Evolutionary conservation across 2,329 filamentous ascomycete species (phyloP).

Genomic region (Cercospora zeae-maydis): DNA sequence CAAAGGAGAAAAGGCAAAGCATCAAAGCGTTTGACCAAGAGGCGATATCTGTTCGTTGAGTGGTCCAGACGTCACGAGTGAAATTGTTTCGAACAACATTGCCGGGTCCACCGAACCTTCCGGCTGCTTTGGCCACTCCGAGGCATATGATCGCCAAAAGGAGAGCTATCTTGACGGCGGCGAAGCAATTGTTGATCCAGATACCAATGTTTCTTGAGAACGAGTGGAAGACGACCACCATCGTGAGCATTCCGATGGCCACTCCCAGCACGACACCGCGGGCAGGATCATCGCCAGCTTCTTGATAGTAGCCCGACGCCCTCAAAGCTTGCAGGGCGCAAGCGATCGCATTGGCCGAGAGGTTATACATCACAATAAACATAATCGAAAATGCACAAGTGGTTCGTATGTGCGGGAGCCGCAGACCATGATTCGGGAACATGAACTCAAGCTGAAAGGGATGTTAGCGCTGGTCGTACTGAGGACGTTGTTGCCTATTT

Average conservation of each 20-base stretch:
- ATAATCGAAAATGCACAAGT: conserved; percentile 47
- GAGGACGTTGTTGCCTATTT: background rate
- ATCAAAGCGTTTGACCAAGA: conserved; percentile 44
- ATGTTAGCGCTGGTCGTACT: background rate
- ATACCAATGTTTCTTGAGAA: conserved; percentile 51
- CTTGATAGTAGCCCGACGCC: conserved; percentile 34
- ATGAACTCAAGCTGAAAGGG: conserved; percentile 28
- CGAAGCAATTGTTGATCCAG: conserved; percentile 51
- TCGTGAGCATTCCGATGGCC: conserved; percentile 45
- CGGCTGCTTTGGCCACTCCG: conserved; percentile 32
- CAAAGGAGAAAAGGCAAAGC: conserved; percentile 43
- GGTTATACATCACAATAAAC: conserved; percentile 49
- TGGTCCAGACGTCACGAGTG: conserved; percentile 22
- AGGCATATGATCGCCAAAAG: conserved; percentile 48
- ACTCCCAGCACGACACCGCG: conserved; percentile 45
- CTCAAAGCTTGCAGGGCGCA: conserved; percentile 44
- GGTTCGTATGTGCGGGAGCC: conserved; percentile 32
- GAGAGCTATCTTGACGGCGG: conserved; percentile 49
- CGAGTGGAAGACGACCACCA: conserved; percentile 49
- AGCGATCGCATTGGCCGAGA: conserved; percentile 49
- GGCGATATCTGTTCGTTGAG: conserved; percentile 27
- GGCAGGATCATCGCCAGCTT: conserved; percentile 13
- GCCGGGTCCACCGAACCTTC: conserved; percentile 21
- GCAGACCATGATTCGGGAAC: conserved; percentile 40
- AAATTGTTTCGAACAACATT: conserved; percentile 31